Conservation (phyloP, 2,329 filamentous ascomycete species). For the Huntiella decipiens region DNA sequence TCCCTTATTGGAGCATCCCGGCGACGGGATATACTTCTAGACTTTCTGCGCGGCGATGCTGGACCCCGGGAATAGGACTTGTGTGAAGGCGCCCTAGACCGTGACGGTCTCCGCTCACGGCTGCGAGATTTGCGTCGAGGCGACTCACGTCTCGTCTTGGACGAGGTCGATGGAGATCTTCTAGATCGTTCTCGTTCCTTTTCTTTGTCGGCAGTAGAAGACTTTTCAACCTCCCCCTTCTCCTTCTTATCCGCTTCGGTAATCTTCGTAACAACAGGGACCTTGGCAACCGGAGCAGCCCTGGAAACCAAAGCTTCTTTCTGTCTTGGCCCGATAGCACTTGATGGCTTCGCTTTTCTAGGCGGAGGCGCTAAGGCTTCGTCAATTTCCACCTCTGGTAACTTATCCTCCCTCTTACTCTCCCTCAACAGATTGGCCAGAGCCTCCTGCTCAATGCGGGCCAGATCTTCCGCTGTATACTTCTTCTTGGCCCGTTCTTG, state of each 20-base stretch:
- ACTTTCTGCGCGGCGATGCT: slow-evolving; percentile 14
- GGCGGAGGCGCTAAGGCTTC: slow-evolving; percentile 34
- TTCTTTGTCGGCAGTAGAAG: background rate
- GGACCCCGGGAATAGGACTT: slow-evolving; percentile 8
- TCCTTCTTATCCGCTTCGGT: slow-evolving; percentile 13
- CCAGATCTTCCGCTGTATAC: slow-evolving; percentile 37
- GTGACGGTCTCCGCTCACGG: too few species aligned
- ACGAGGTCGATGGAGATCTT: too few species aligned
- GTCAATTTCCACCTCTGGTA: slow-evolving; percentile 37
- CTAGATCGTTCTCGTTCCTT: slow-evolving; percentile 15
- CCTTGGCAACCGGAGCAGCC: too few species aligned
- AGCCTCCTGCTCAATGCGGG: slow-evolving; percentile 37
- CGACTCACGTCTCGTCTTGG: too few species aligned
- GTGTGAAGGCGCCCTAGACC: slow-evolving; percentile 16
- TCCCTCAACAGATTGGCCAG: slow-evolving; percentile 40
- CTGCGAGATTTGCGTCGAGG: too few species aligned
- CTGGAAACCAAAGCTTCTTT: slow-evolving; percentile 16
- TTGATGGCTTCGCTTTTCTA: slow-evolving; percentile 31
- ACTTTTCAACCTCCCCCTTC: background rate
- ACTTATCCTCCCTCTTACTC: slow-evolving; percentile 31
- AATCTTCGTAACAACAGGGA: slow-evolving; percentile 17
- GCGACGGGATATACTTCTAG: slow-evolving; percentile 7
- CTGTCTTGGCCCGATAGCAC: slow-evolving; percentile 38
- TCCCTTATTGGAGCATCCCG: slow-evolving; percentile 12
- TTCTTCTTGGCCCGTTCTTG: slow-evolving; percentile 30